Percentiles rank a stretch among this genome's conserved stretches.
Conservation (phyloP, 768 basidiomycete genomes). For the Cyathus striatus region DNA sequence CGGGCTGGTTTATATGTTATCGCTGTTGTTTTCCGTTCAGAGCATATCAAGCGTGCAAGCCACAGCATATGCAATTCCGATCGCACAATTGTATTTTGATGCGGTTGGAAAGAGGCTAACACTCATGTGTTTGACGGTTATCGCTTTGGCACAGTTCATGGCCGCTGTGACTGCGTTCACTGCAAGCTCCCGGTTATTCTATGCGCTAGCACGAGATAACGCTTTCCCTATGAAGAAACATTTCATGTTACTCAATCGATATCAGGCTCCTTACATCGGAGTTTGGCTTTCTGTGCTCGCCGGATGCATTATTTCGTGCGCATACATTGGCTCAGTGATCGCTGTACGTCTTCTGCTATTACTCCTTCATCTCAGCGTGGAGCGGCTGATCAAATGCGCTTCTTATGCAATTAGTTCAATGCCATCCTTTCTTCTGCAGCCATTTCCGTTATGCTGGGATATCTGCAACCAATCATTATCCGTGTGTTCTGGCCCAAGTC, state of each 20-base stretch:
- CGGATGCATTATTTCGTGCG: constrained; percentile 50
- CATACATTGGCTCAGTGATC: constrained; percentile 52
- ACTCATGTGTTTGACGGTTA: constrained; percentile 45
- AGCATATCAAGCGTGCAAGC: constrained; percentile 43
- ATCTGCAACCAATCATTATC: constrained; percentile 52
- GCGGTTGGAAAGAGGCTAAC: constrained; percentile 43
- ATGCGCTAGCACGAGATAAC: constrained; percentile 51
- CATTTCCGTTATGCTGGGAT: constrained; percentile 54
- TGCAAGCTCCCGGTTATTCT: constrained; percentile 51
- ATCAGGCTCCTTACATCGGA: constrained; percentile 49
- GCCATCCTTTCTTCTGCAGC: constrained; percentile 53
- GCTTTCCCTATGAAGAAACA: constrained; percentile 40
- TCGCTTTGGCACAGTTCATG: constrained; percentile 46
- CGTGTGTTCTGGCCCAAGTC: constrained; percentile 53
- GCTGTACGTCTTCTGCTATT: constrained; percentile 31
- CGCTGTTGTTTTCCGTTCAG: constrained; percentile 53
- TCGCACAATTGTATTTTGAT: constrained; percentile 53
- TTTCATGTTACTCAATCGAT: constrained; percentile 48
- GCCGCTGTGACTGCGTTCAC: constrained; percentile 56
- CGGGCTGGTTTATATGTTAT: constrained; percentile 52
- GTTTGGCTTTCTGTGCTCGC: constrained; percentile 50
- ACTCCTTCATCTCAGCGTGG: neutral
- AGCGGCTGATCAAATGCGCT: no score
- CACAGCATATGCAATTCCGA: constrained; percentile 51
- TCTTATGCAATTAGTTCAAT: no score